phyloP scores from a whole-genome alignment of 345 rosid genomes.

The Arabidopsis suecica region DNA sequence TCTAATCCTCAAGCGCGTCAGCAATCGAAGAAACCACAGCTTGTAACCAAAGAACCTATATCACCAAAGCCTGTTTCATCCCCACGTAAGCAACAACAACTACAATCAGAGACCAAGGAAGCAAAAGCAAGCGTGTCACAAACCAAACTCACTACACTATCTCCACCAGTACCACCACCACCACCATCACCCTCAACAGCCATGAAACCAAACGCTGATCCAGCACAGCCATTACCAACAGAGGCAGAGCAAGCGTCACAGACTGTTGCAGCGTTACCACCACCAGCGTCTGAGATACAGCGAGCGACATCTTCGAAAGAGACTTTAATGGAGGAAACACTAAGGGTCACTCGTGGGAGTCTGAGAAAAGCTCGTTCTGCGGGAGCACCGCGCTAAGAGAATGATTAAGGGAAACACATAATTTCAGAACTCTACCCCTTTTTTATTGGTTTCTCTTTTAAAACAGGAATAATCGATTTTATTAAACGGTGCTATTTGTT shows the following conservation, averaged over 20 bases:
- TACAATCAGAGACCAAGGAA: conserved; percentile 37
- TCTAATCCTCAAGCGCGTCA: conserved; percentile 26
- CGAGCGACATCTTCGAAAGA: conserved; percentile 54
- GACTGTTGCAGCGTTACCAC: conserved; percentile 46
- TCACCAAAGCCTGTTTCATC: conserved; percentile 35
- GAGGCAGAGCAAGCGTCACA: conserved; percentile 54
- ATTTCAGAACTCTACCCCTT: neutral
- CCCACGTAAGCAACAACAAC: conserved; percentile 35
- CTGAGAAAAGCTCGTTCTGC: conserved; percentile 62
- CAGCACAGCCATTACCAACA: conserved; percentile 38
- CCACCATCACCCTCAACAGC: conserved; percentile 34
- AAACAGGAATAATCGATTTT: neutral
- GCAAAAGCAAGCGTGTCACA: conserved; percentile 41
- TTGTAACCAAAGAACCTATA: conserved; percentile 46
- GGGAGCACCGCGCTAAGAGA: conserved; percentile 27
- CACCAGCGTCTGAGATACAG: conserved; percentile 49
- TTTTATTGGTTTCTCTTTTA: conserved; percentile 10
- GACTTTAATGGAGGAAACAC: conserved; percentile 58
- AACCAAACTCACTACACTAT: conserved; percentile 30
- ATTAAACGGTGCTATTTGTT: neutral
- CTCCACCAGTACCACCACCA: conserved; percentile 37
- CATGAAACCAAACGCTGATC: conserved; percentile 34
- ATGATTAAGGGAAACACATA: neutral
- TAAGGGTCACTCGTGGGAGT: conserved; percentile 54
- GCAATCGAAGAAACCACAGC: conserved; percentile 39